Evolutionary conservation across 2,329 filamentous ascomycete genomes (phyloP), one percentile per base, ranked within the genome.

Genomic region (Remersonia thermophila): DNA sequence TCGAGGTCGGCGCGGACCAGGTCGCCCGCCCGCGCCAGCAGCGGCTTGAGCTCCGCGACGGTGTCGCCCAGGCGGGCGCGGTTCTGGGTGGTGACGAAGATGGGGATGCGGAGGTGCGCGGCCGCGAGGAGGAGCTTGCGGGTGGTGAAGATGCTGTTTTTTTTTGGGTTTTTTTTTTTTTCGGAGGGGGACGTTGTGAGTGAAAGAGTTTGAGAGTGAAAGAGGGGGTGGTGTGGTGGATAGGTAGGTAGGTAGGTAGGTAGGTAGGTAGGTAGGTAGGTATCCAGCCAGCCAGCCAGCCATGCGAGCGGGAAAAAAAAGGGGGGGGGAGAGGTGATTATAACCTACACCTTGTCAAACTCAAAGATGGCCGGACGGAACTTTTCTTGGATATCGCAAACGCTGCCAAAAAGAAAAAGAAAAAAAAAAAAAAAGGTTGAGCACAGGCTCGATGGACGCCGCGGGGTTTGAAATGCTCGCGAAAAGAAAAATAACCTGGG

Each of bases 311-410:
- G 14, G 15, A 30, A 3, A 10, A 32, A 12, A n/a, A 8, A 32
- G 11, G 30, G 4, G 15, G 30, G 26, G 36, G 43, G 36, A 26
- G 17, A 35, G 27, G 10, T 30, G 34, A 23, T 17, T 29, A 17
- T 27, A 55, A n/a, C 64, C 40, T 66, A 83, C 77, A 95, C 71
- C 55, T 82, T 85, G 45, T 83, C 73, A 54, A 87, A 95, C 54
- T 93, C 79, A 61, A 80, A 73, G 51, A 96, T 94, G 38, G 78
- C 80, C 7, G 67, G 66, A 42, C 84, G 74, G 62, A 96, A 96
- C 58, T 86, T 93, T 49, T 95, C 89, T 63, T 96, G 89, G 45
- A 96, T 69, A 54, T 96, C 89, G 63, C 89, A 96, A 55, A 96
- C 74, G 52, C 87, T 95, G 37, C 14, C n/a, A n/a, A n/a, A n/a